Conservation (phyloP, 1,284 basidiomycete genomes). For the Pisolithus thermaeus region DNA sequence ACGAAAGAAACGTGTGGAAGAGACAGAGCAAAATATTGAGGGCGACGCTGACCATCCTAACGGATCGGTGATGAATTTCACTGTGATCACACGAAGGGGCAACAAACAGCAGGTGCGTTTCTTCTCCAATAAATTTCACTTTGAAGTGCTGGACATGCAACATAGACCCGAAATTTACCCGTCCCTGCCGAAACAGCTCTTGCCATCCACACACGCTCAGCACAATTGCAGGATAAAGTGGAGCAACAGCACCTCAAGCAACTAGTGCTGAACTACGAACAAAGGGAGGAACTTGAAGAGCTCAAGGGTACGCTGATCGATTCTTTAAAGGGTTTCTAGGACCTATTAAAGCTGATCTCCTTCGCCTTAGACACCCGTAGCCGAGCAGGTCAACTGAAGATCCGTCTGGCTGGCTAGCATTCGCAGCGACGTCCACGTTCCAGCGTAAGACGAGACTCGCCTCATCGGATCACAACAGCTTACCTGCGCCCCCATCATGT, state of each 20-base stretch:
- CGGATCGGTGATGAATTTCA: conserved; percentile 81
- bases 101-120: conserved; percentile 81
- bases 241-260: conserved; percentile 95
- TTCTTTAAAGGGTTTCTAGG: background rate
- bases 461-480: conserved; percentile 15
- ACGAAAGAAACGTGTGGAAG: conserved; percentile 56
- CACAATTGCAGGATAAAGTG: conserved; percentile 87
- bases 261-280: conserved; percentile 84
- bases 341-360: conserved; percentile 7
- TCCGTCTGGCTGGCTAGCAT: conserved; percentile 59
- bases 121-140: background rate
- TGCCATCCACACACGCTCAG: conserved; percentile 82
- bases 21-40: conserved; percentile 46
- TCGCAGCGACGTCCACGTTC: conserved; percentile 7
- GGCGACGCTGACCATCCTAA: conserved; percentile 32
- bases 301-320: conserved; percentile 51
- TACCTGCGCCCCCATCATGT: conserved; percentile 12
- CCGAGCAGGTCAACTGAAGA: conserved; percentile 61
- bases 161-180: conserved; percentile 75
- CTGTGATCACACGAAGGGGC: conserved; percentile 88
- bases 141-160: conserved; percentile 8
- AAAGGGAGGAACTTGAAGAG: conserved; percentile 78
- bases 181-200: conserved; percentile 84
- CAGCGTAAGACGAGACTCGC: conserved; percentile 10
- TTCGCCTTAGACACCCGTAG: conserved; percentile 64